These are phyloP conservation scores for Lactarius hengduanensis DNA, from an alignment of 768 basidiomycete genomes.

Conservation along the genomic window DNA sequence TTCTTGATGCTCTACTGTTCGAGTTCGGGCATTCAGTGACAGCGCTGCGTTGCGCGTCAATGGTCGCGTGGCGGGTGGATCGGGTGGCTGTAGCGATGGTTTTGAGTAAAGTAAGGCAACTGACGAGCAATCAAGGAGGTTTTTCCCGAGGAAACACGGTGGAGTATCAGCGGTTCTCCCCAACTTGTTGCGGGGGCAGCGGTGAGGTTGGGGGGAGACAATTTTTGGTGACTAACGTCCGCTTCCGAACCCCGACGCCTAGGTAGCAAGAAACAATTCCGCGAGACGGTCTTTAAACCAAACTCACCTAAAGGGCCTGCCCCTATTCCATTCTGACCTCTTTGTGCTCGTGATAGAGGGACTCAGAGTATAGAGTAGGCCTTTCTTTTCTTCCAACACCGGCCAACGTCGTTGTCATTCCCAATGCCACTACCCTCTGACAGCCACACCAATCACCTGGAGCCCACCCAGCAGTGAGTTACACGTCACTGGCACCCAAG, in stretches of 20 bases:
- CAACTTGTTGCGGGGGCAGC: background rate
- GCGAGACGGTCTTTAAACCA: background rate
- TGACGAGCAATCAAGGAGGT: background rate
- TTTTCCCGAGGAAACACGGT: background rate
- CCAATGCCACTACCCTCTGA: background rate
- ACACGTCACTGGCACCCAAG: too few species aligned
- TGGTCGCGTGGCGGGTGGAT: background rate
- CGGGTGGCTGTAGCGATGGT: slow-evolving; percentile 7
- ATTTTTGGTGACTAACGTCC: background rate
- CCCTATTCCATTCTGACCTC: background rate
- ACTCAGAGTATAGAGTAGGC: background rate
- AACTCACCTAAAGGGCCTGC: background rate
- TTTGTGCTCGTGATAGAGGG: too few species aligned
- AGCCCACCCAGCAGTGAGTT: too few species aligned
- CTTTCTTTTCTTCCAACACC: too few species aligned
- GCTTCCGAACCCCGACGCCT: slow-evolving; percentile 14
- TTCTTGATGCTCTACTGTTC: background rate
- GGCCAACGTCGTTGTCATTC: background rate
- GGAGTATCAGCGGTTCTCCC: background rate
- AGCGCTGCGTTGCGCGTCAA: background rate
- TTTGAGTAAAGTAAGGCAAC: slow-evolving; percentile 15
- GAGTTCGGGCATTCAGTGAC: background rate
- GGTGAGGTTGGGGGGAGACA: background rate
- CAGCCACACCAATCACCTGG: too few species aligned
- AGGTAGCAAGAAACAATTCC: slow-evolving; percentile 1